These are phyloP conservation scores for Volutella citrinella DNA, from an alignment of 2,329 filamentous ascomycete species.

Conservation along the genomic window DNA sequence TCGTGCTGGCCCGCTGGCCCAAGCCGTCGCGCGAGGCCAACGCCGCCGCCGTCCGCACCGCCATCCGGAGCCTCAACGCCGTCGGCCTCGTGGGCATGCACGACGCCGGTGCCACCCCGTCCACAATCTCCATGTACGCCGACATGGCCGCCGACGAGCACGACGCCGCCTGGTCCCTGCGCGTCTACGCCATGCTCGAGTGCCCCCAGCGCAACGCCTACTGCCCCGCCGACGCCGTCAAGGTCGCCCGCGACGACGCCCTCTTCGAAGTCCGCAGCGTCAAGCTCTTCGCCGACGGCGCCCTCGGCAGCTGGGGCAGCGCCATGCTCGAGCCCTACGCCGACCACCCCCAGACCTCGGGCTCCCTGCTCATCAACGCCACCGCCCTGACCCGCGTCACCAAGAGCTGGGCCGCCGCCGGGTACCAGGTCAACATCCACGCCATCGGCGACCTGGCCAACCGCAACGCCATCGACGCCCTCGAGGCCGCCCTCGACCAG, in stretches of 20 bases:
- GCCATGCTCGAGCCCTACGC: slow-evolving; percentile 69
- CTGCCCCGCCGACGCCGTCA: slow-evolving; percentile 51
- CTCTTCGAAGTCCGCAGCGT: slow-evolving; percentile 59
- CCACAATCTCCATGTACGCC: slow-evolving; percentile 52
- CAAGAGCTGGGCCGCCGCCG: slow-evolving; percentile 54
- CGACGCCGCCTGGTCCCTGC: slow-evolving; percentile 55
- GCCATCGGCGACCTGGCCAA: slow-evolving; percentile 71
- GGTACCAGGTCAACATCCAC: slow-evolving; percentile 70
- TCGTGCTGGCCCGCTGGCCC: slow-evolving; percentile 56
- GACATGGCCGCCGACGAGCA: slow-evolving; percentile 43
- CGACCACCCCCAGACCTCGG: slow-evolving; percentile 58
- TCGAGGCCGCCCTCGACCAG: slow-evolving; percentile 53
- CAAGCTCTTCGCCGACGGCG: slow-evolving; percentile 69
- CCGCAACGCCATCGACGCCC: slow-evolving; percentile 60
- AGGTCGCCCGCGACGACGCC: slow-evolving; percentile 42
- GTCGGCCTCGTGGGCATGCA: slow-evolving; percentile 67
- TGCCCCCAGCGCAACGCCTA: slow-evolving; percentile 63
- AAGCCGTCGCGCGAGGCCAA: slow-evolving; percentile 52
- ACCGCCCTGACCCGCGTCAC: slow-evolving; percentile 53
- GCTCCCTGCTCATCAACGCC: slow-evolving; percentile 66
- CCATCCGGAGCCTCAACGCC: slow-evolving; percentile 60
- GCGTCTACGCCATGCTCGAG: slow-evolving; percentile 68
- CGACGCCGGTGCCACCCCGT: slow-evolving; percentile 61
- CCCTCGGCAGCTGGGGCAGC: slow-evolving; percentile 68
- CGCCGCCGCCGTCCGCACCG: slow-evolving; percentile 52